Conservation (phyloP, 2,329 filamentous ascomycete species). For the Aureobasidium uvarum region DNA sequence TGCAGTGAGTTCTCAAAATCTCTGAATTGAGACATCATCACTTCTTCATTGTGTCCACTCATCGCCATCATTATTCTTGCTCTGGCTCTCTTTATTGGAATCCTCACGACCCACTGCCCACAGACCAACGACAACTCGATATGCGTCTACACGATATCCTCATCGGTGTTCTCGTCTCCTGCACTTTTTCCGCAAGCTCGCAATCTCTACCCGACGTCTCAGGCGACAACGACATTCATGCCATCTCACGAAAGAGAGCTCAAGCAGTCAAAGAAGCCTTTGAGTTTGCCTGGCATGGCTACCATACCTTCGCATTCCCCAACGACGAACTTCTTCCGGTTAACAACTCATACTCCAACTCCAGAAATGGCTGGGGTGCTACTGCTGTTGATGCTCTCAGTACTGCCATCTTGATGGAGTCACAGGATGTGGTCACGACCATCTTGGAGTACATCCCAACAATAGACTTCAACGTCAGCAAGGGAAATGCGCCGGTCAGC, state of each 20-base stretch:
- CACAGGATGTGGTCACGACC: slow-evolving; percentile 63
- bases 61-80: neutral
- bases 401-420: slow-evolving; percentile 75
- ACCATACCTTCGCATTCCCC: slow-evolving; percentile 63
- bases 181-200: neutral
- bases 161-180: neutral
- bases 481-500: slow-evolving; percentile 57
- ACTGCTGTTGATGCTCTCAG: slow-evolving; percentile 77
- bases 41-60: neutral
- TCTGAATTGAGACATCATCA: neutral
- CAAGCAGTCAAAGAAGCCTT: slow-evolving; percentile 67
- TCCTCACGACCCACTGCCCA: neutral
- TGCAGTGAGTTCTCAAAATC: neutral
- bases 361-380: slow-evolving; percentile 80
- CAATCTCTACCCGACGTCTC: neutral
- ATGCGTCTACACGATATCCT: neutral
- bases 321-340: slow-evolving; percentile 73
- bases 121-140: neutral
- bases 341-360: slow-evolving; percentile 63
- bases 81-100: neutral
- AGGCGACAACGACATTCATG: neutral
- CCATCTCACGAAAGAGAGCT: neutral
- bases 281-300: slow-evolving; percentile 65
- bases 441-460: slow-evolving; percentile 69
- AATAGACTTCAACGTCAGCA: slow-evolving; percentile 65